Conservation (phyloP, 1,284 basidiomycete species). For the Ustilago curta region DNA sequence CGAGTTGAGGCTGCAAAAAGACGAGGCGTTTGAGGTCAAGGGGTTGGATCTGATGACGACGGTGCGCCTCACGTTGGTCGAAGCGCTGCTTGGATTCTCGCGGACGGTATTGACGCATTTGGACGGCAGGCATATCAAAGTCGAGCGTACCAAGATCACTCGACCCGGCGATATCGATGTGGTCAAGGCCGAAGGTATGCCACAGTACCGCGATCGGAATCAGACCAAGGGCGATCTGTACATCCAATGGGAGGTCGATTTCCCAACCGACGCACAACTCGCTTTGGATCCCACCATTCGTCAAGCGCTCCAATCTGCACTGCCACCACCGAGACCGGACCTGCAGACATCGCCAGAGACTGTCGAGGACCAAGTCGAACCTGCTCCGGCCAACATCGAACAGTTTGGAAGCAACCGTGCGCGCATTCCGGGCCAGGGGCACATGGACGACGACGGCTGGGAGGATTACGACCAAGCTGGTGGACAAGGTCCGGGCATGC, state of each 20-base stretch:
- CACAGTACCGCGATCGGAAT: slow-evolving; percentile 49
- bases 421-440: slow-evolving; percentile 38
- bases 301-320: slow-evolving; percentile 33
- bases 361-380: slow-evolving; percentile 44
- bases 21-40: slow-evolving; percentile 83
- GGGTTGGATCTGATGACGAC: slow-evolving; percentile 81
- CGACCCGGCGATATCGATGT: slow-evolving; percentile 60
- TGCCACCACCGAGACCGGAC: slow-evolving; percentile 54
- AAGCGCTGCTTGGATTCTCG: slow-evolving; percentile 62
- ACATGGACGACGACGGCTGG: slow-evolving; percentile 50
- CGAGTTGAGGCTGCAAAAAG: slow-evolving; percentile 77
- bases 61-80: slow-evolving; percentile 70
- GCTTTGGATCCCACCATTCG: slow-evolving; percentile 28
- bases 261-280: slow-evolving; percentile 58
- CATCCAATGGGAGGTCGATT: slow-evolving; percentile 63
- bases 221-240: slow-evolving; percentile 59
- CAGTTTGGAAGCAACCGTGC: slow-evolving; percentile 53
- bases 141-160: slow-evolving; percentile 51
- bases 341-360: slow-evolving; percentile 36
- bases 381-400: slow-evolving; percentile 31
- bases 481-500: slow-evolving; percentile 54
- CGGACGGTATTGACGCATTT: slow-evolving; percentile 66
- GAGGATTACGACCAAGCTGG: slow-evolving; percentile 49
- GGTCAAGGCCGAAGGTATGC: slow-evolving; percentile 64
- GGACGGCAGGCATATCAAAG: slow-evolving; percentile 61